Percentiles rank a stretch among this genome's conserved stretches.
phyloP scores from a whole-genome alignment of 106 monocot species.

The Acorus calamus region DNA sequence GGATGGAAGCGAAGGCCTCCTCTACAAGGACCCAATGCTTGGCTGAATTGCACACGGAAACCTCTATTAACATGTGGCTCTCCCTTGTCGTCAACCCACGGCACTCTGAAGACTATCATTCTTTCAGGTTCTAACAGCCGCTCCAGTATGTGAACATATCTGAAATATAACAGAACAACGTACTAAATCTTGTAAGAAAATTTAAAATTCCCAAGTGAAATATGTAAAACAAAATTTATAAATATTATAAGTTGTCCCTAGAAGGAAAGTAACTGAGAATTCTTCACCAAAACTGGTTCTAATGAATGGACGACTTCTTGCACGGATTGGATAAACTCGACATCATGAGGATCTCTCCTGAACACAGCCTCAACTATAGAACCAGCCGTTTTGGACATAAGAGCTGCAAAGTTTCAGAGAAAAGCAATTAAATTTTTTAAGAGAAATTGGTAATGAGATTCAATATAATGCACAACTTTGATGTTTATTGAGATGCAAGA shows the following conservation, averaged over 20 bases:
- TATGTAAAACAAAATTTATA: no score
- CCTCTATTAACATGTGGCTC: slow-evolving; percentile 95
- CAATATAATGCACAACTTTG: no score
- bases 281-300: slow-evolving; percentile 84
- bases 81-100: slow-evolving; percentile 96
- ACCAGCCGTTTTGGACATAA: slow-evolving; percentile 89
- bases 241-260: no score
- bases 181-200: background rate
- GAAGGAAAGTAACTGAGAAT: slow-evolving; percentile 63
- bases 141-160: slow-evolving; percentile 85
- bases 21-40: slow-evolving; percentile 87
- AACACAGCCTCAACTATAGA: slow-evolving; percentile 85
- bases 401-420: slow-evolving; percentile 35
- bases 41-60: slow-evolving; percentile 94
- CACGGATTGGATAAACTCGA: slow-evolving; percentile 89
- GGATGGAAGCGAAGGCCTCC: slow-evolving; percentile 98
- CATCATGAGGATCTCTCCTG: slow-evolving; percentile 90
- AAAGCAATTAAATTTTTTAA: slow-evolving; percentile 13
- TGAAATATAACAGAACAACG: slow-evolving; percentile 15
- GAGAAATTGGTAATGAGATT: slow-evolving; percentile 8
- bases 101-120: slow-evolving; percentile 78
- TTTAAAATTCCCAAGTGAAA: background rate
- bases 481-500: no score
- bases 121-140: slow-evolving; percentile 90
- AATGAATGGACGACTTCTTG: slow-evolving; percentile 95